Evolutionary conservation across 345 rosid species (phyloP).

Genomic region (Lepidium africanum): DNA sequence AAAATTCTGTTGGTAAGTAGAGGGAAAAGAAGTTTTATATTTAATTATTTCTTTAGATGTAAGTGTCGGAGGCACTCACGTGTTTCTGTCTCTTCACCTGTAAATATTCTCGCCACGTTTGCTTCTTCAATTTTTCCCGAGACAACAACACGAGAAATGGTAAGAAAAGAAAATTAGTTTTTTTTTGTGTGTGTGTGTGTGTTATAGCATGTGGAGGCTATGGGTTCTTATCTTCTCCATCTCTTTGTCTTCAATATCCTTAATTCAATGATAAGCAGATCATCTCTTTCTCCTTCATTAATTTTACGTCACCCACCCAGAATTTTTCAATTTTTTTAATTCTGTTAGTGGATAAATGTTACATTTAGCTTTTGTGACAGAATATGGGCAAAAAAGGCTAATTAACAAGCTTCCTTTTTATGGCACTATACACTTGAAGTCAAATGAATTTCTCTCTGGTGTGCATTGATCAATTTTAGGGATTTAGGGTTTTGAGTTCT

Average conservation of each 20-base stretch:
- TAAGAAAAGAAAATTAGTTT: background rate
- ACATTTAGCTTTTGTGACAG: background rate
- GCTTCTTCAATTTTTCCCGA: slow-evolving; percentile 6
- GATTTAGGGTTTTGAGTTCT: slow-evolving; percentile 11
- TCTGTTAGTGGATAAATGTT: background rate
- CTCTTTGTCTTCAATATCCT: background rate
- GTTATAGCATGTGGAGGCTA: slow-evolving; percentile 13
- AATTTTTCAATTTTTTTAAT: background rate
- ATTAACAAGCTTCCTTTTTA: slow-evolving; percentile 36
- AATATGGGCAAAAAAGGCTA: slow-evolving; percentile 2
- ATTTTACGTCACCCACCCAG: background rate
- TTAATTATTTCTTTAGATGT: background rate
- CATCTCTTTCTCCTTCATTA: slow-evolving; percentile 5
- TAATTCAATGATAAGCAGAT: slow-evolving; percentile 11
- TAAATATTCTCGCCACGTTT: slow-evolving; percentile 30
- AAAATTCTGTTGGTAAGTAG: slow-evolving; percentile 6
- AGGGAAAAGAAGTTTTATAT: background rate
- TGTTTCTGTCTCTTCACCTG: slow-evolving; percentile 35
- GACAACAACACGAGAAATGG: slow-evolving; percentile 16
- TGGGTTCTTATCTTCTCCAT: slow-evolving; percentile 13
- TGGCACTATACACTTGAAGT: slow-evolving; percentile 27
- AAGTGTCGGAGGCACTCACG: slow-evolving; percentile 21
- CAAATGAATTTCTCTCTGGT: slow-evolving; percentile 8
- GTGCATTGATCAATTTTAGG: slow-evolving; percentile 5
- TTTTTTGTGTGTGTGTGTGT: background rate